phyloP scores from a whole-genome alignment of 192 early-diverging fungal genomes.

The Linnemannia schmuckeri region DNA sequence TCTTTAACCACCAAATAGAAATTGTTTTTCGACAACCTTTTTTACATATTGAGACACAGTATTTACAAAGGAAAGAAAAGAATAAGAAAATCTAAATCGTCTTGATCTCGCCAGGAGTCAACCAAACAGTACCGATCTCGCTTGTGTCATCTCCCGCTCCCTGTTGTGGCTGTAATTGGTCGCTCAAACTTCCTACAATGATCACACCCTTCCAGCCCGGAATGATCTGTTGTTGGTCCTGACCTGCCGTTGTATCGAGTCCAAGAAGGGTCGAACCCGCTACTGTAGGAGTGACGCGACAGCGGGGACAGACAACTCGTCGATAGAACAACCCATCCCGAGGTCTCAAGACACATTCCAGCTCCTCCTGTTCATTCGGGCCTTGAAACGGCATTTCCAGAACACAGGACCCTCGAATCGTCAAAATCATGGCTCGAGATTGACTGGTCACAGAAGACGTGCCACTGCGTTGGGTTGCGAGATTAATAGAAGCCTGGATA shows the following conservation, averaged over 20 bases:
- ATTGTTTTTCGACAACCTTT: not conserved
- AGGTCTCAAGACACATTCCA: conserved; percentile 24
- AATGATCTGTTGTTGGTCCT: not conserved
- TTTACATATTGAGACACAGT: not conserved
- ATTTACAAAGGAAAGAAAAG: not conserved
- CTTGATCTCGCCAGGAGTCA: conserved; percentile 27
- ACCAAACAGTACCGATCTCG: conserved; percentile 21
- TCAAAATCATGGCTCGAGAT: conserved; percentile 8
- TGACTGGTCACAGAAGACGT: not conserved
- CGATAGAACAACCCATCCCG: conserved; percentile 33
- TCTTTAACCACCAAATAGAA: not conserved
- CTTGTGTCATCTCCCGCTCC: not conserved
- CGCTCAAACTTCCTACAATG: conserved; percentile 1
- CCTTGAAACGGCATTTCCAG: conserved; percentile 2
- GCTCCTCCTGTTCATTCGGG: conserved; percentile 6
- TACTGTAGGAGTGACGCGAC: not conserved
- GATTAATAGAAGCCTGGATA: not conserved
- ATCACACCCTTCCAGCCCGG: conserved; percentile 37
- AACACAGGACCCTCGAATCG: conserved; percentile 8
- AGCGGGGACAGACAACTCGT: conserved; percentile 20
- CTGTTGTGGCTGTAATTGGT: not conserved
- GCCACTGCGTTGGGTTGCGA: not conserved
- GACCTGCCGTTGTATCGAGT: not conserved
- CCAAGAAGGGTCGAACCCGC: not conserved
- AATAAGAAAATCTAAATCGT: not conserved